Evolutionary conservation across 2,329 filamentous ascomycete species (phyloP), one percentile per base, ranked within the genome.

Genomic region (Penicillium sp.): DNA sequence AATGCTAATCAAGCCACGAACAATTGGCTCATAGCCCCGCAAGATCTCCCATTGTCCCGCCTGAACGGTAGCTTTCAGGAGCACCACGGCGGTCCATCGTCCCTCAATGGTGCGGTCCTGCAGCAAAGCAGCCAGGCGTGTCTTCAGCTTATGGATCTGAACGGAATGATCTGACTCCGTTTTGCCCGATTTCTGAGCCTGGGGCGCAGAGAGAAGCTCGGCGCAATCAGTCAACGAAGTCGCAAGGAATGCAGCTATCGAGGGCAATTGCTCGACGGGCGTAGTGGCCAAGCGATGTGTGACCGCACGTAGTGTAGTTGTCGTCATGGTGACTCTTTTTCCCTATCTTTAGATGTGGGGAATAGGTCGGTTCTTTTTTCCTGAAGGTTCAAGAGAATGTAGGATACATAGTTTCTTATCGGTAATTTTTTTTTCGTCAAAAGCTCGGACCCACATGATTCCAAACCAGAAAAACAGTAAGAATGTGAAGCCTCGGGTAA

Each of bases 31-130:
- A 31, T 84, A 85, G 51, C 85, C 85, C 59, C 87, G 85, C 56
- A 97, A 79, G 55, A 89, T 85, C 68, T 95, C 90, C 85, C 89
- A 91, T 44, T 91, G 91, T 23, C 92, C 92, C 40, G 89, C 85
- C 66, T 97, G 92, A 42, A 96, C 79, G 4, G 87, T 79, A 4
- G 89, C 84, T 76, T 97, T 97, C 72, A 92, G 83, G 47, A 97
- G 75, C 15, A 89, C 86, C 42, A 89, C 84, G 6, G 88, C 92
- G 18, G 87, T 83, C 77, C 93, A 95, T 66, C 90, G 85, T 42
- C 88, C 90, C 64, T 92, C 85, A 2, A 84, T 71, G 46, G 78
- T 90, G 55, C 87, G 87, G 53, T 93, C 91, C 69, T 90, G 89
- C 31, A 97, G 77, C 14, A 97, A 79, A 12, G 89, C 86, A 1